Evolutionary conservation across 106 monocot genomes (phyloP).

Genomic region (Chionographis japonica): DNA sequence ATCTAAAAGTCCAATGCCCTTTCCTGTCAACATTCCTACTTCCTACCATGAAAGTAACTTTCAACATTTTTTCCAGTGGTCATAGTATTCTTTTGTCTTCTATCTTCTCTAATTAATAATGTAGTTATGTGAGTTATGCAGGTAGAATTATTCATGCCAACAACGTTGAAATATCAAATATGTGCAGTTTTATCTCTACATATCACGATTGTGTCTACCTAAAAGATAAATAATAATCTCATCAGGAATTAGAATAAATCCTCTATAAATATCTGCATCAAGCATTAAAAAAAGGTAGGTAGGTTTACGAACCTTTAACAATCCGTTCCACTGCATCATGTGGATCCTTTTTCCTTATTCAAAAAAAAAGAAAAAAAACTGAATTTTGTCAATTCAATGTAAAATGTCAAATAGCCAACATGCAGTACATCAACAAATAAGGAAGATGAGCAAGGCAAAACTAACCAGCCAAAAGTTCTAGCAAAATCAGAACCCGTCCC

Average conservation of each 20-base stretch:
- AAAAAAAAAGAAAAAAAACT: background rate
- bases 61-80: too few species aligned
- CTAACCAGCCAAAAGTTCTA: conserved; percentile 92
- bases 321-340: conserved; percentile 80
- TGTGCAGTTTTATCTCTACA: too few species aligned
- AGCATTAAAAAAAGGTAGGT: conserved; percentile 5
- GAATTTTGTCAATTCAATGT: background rate
- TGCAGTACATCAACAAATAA: too few species aligned
- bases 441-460: conserved; percentile 8
- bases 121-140: too few species aligned
- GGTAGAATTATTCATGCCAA: background rate
- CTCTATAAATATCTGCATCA: background rate
- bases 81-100: too few species aligned
- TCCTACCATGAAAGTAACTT: too few species aligned
- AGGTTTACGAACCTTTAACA: conserved; percentile 54
- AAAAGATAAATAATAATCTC: too few species aligned
- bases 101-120: too few species aligned
- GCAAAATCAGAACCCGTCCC: conserved; percentile 99
- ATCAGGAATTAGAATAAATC: background rate
- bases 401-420: background rate
- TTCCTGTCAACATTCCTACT: too few species aligned
- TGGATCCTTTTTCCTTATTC: conserved; percentile 83
- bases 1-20: background rate
- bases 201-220: too few species aligned
- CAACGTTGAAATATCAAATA: too few species aligned